Conservation (phyloP, 2,329 filamentous ascomycete genomes). For the Aurifilum marmelostoma region DNA sequence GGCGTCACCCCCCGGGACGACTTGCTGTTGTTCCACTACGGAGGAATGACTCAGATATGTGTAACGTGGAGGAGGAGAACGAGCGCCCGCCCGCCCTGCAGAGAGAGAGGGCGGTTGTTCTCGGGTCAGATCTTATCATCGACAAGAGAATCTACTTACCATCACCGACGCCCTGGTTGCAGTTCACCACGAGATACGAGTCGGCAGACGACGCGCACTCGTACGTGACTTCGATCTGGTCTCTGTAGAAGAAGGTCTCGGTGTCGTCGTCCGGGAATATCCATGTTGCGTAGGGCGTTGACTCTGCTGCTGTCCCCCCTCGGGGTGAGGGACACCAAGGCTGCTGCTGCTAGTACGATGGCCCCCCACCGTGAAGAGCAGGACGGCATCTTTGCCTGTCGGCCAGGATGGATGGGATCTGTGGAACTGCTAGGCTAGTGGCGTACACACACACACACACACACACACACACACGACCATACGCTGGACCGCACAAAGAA, state of each 20-base stretch:
- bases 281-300: background rate
- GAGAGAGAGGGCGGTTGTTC: background rate
- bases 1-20: background rate
- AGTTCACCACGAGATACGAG: slow-evolving; percentile 11
- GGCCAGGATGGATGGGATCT: background rate
- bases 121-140: too few relatives aligned
- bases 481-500: background rate
- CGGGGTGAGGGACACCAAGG: background rate
- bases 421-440: background rate
- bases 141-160: background rate
- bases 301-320: background rate
- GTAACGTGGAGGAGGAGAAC: background rate
- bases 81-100: too few relatives aligned
- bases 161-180: slow-evolving; percentile 7
- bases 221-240: slow-evolving; percentile 11
- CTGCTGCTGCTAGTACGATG: background rate
- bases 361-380: background rate
- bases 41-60: background rate
- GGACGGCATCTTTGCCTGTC: background rate
- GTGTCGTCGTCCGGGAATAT: slow-evolving; percentile 6
- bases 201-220: background rate
- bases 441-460: too few relatives aligned
- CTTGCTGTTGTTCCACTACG: background rate
- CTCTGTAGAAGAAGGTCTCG: slow-evolving; percentile 11
- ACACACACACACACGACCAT: background rate